Base-by-base conservation (phyloP, 805 yeast genomes). In the Huiozyma sinensis region DNA sequence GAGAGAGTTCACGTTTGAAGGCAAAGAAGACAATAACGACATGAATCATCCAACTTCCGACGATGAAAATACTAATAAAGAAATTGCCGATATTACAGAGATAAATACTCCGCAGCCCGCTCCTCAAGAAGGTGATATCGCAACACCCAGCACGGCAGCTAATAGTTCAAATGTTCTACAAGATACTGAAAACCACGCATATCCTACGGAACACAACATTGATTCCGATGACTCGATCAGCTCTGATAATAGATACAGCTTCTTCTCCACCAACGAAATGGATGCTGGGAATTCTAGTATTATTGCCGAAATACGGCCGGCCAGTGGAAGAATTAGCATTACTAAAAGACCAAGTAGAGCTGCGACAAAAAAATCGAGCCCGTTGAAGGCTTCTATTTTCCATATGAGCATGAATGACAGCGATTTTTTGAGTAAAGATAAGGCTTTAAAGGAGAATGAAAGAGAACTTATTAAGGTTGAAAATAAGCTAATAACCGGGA, bases 1-100 rank as follows among this genome's bases (percentile, higher is more conserved):
- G 40, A 64, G 82, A 49, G 68, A 65, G 48, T 67, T 67, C 47
- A 65, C 66, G 17, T 65, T 64, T 42, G 71, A 63, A 40, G 46
- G 42, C 24, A 44, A 49, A 6, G 44, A 31, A 24, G n/a, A 32
- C n/a, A 4, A 32, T 32, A 32, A n/a, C 34, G 10, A 10, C n/a
- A 4, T 10, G n/a, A 32, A 10, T 2, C n/a, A 10, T 32, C 4
- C n/a, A n/a, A 32, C 24, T 17, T 17, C 24, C 34, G n/a, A 10
- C n/a, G 34, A 32, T 32, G 34, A 32, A 32, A n/a, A 32, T 32
- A 32, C 34, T 10, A 32, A 32, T 32, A n/a, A n/a, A 32, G n/a
- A 10, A 32, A n/a, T 32, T 4, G 34, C 4, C 34, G n/a, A 10
- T n/a, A 32, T 10, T 10, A 32, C 10, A n/a, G 34, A 32, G n/a